Conservation (phyloP, 164 flowering plant genomes). For the Protea cynaroides region DNA sequence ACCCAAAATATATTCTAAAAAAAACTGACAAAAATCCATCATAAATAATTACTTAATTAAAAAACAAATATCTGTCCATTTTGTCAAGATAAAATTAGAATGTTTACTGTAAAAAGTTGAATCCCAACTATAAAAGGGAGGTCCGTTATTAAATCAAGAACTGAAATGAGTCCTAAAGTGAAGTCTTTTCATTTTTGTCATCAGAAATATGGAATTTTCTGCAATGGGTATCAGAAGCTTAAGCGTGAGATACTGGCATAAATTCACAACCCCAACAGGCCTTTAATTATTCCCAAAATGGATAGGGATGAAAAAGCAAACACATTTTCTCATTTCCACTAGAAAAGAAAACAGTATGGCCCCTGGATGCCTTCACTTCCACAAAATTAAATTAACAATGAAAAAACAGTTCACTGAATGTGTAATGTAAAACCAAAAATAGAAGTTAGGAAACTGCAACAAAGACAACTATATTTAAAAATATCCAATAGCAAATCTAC, state of each 20-base stretch:
- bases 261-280: conserved; percentile 19
- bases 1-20: conserved; percentile 9
- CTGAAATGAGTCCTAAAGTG: conserved; percentile 6
- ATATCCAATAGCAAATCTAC: too few species aligned
- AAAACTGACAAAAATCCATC: not conserved
- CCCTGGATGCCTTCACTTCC: too few species aligned
- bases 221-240: conserved; percentile 23
- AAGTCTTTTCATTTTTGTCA: conserved; percentile 3
- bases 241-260: conserved; percentile 27
- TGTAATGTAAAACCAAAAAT: too few species aligned
- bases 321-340: too few species aligned
- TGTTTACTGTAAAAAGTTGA: not conserved
- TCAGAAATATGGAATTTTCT: conserved; percentile 10
- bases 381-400: too few species aligned
- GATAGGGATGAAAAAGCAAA: conserved; percentile 12
- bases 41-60: not conserved
- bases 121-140: not conserved
- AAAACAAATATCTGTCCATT: not conserved
- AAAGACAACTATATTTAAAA: too few species aligned
- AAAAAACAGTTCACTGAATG: too few species aligned
- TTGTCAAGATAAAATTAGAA: not conserved
- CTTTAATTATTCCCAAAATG: conserved; percentile 21
- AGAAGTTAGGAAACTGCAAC: too few species aligned
- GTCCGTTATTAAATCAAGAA: not conserved
- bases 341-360: too few species aligned